phyloP scores from a whole-genome alignment of 208 protist genomes.

The Acanthamoeba lugdunensis region DNA sequence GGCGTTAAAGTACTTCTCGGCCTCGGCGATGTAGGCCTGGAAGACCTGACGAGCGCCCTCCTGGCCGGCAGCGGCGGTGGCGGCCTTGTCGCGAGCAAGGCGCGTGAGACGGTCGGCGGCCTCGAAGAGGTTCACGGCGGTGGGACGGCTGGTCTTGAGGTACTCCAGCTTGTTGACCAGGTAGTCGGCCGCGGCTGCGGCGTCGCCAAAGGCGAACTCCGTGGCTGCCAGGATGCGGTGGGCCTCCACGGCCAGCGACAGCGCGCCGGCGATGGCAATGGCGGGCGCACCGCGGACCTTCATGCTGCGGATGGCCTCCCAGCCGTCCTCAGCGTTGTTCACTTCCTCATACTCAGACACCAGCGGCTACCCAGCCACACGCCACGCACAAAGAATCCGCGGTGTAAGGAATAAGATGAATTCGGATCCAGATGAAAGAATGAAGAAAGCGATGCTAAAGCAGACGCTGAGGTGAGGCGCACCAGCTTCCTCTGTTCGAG shows the following conservation, averaged over 20 bases:
- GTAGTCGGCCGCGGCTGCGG: constrained; percentile 34
- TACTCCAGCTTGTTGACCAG: constrained; percentile 89
- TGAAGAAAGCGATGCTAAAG: background rate
- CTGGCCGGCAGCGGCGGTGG: constrained; percentile 23
- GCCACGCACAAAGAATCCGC: too few species aligned
- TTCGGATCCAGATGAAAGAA: background rate
- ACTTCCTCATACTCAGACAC: constrained; percentile 86
- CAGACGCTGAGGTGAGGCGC: background rate
- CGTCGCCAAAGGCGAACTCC: constrained; percentile 82
- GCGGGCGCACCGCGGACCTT: constrained; percentile 94
- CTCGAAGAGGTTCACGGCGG: constrained; percentile 95
- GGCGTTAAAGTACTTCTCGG: background rate
- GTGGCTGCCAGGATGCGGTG: constrained; percentile 68
- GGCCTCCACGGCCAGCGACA: constrained; percentile 91
- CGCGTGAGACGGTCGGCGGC: constrained; percentile 80
- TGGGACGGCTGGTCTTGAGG: constrained; percentile 92
- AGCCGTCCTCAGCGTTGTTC: constrained; percentile 90
- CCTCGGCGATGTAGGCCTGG: constrained; percentile 66
- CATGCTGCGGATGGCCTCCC: constrained; percentile 92
- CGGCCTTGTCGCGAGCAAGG: constrained; percentile 18
- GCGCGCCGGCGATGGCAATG: constrained; percentile 94
- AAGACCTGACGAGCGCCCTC: constrained; percentile 58
- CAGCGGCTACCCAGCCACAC: constrained; percentile 44
- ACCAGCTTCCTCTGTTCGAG: constrained; percentile 66
- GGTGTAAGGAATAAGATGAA: background rate